Percentiles rank a stretch among this genome's conserved stretches.
phyloP scores from a whole-genome alignment of 2,329 filamentous ascomycete species.

The Cladophialophora carrionii region DNA sequence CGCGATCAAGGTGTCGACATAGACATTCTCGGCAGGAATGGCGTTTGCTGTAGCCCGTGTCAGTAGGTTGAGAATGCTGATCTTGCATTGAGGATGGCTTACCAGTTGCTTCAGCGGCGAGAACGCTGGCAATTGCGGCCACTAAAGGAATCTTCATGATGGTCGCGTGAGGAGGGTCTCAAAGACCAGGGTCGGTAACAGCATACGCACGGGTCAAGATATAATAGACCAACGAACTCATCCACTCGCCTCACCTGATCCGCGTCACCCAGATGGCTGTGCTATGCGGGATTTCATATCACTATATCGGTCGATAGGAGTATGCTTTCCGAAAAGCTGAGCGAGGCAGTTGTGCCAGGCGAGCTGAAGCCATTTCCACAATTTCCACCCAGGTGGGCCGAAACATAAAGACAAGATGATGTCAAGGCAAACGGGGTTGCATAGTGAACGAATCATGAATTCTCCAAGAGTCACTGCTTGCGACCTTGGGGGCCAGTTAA shows the following conservation, averaged over 20 bases:
- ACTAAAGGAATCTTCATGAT: constrained; percentile 25
- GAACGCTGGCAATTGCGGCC: constrained; percentile 8
- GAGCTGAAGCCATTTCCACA: constrained; percentile 18
- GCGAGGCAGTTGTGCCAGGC: background rate
- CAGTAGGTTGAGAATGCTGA: background rate
- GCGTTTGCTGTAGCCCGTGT: constrained; percentile 18
- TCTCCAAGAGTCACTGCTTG: background rate
- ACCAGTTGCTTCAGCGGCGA: constrained; percentile 20
- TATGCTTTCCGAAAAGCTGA: constrained; percentile 6
- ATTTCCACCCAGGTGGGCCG: constrained; percentile 5
- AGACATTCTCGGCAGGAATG: constrained; percentile 21
- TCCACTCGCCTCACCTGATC: background rate
- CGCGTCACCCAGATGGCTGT: constrained; percentile 10
- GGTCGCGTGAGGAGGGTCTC: background rate
- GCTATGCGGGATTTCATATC: constrained; percentile 12
- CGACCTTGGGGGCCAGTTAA: background rate
- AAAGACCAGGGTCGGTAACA: background rate
- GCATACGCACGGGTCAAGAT: background rate
- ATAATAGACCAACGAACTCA: constrained; percentile 2
- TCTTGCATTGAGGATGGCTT: background rate
- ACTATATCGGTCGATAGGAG: constrained; percentile 9
- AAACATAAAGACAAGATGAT: constrained; percentile 8
- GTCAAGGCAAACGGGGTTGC: background rate
- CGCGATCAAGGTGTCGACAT: constrained; percentile 17
- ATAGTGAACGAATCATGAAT: constrained; percentile 5